Evolutionary conservation across 1,284 basidiomycete species (phyloP).

Genomic region (Grifola frondosa): DNA sequence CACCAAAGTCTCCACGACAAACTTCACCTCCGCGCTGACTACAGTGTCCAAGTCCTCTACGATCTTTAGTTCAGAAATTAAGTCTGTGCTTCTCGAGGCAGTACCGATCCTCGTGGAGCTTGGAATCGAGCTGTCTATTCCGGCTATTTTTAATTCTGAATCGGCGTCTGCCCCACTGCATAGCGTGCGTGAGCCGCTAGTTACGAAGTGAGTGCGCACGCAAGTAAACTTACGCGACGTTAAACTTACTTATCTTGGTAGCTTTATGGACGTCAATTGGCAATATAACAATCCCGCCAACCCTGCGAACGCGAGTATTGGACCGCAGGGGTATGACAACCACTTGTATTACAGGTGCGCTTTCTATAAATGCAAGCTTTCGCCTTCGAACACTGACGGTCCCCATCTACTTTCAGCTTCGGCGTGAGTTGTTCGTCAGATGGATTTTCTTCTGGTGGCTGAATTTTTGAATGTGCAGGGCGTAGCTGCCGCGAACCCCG

Average conservation of each 20-base stretch:
- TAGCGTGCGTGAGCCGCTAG: conserved; percentile 35
- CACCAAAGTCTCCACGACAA: conserved; percentile 27
- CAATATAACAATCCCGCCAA: conserved; percentile 67
- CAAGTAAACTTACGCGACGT: not conserved
- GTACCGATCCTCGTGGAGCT: conserved; percentile 51
- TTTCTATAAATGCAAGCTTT: no score
- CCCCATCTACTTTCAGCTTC: conserved; percentile 40
- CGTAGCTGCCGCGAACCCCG: conserved; percentile 61
- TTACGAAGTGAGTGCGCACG: conserved; percentile 45
- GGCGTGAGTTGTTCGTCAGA: conserved; percentile 51
- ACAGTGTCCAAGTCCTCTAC: conserved; percentile 23
- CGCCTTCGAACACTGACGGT: conserved; percentile 14
- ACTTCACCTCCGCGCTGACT: conserved; percentile 45
- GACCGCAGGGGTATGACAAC: conserved; percentile 75
- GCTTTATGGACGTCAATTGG: conserved; percentile 80
- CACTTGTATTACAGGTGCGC: conserved; percentile 71
- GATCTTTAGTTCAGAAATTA: conserved; percentile 46
- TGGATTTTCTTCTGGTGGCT: no score
- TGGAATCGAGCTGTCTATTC: conserved; percentile 34
- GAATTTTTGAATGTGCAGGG: conserved; percentile 56
- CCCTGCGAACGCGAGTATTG: conserved; percentile 63
- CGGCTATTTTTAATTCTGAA: conserved; percentile 29
- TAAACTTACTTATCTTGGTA: conserved; percentile 25
- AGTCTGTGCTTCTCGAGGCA: conserved; percentile 44
- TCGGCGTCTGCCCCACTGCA: conserved; percentile 10